Conservation (phyloP, 352 stramenopile genomes). For the Blastocystis sp. region DNA sequence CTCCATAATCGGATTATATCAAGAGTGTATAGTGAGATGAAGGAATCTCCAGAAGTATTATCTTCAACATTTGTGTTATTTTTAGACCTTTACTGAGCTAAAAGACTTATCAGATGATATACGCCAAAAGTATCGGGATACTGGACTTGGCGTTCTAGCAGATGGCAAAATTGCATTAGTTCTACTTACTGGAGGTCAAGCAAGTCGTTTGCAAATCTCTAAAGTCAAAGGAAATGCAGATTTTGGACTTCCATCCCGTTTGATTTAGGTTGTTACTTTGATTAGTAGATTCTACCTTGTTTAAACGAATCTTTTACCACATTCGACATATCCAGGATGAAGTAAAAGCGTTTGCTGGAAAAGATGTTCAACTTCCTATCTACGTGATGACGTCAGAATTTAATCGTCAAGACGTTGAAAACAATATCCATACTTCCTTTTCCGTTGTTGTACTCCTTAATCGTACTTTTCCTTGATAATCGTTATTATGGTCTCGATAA, state of each 20-base stretch:
- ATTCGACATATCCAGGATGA: neutral
- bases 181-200: constrained; percentile 22
- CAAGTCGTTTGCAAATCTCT: neutral
- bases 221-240: constrained; percentile 19
- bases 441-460: neutral
- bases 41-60: neutral
- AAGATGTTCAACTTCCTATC: neutral
- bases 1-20: neutral
- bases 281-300: constrained; percentile 3
- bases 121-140: neutral
- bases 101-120: neutral
- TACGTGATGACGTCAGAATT: constrained; percentile 59
- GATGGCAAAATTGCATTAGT: constrained; percentile 14
- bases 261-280: neutral
- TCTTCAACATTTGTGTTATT: neutral
- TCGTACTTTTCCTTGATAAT: neutral
- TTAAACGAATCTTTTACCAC: constrained; percentile 5
- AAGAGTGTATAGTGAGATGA: constrained; percentile 20
- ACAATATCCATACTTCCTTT: neutral
- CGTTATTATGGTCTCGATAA: constrained; percentile 13
- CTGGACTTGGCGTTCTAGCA: neutral
- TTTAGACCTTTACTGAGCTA: neutral
- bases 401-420: constrained; percentile 1
- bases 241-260: constrained; percentile 47
- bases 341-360: neutral